phyloP scores from a whole-genome alignment of 2,329 filamentous ascomycete species.

The Ophiostoma quercus region DNA sequence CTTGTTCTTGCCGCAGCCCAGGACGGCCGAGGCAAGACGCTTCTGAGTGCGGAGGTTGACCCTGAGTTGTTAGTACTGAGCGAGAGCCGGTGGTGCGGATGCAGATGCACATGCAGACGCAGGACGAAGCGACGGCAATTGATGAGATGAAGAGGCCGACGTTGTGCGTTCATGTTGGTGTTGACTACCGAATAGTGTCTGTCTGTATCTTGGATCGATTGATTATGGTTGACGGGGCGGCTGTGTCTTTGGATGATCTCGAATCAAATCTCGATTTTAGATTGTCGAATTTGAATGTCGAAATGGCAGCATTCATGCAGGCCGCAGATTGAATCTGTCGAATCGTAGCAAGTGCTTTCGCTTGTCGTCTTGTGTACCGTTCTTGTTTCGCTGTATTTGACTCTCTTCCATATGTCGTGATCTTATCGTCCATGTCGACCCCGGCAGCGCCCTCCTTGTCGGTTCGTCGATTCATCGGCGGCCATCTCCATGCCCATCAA shows the following conservation, averaged over 20 bases:
- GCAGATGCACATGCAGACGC: background rate
- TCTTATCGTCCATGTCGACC: background rate
- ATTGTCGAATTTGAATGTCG: background rate
- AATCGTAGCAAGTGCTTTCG: too few relatives aligned
- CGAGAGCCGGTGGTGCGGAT: background rate
- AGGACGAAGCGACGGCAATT: background rate
- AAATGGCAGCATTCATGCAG: background rate
- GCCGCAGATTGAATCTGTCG: background rate
- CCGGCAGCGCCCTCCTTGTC: conserved; percentile 9
- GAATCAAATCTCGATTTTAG: background rate
- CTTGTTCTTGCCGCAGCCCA: conserved; percentile 99
- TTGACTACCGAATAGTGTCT: background rate
- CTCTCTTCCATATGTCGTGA: background rate
- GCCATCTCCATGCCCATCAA: conserved; percentile 19
- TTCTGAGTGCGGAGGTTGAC: conserved; percentile 99
- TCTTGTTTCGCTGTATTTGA: too few relatives aligned
- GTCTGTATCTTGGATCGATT: background rate
- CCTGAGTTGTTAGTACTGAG: conserved; percentile 50
- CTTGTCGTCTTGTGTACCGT: too few relatives aligned
- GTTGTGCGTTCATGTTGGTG: background rate
- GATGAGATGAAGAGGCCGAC: background rate
- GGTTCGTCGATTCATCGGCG: conserved; percentile 7
- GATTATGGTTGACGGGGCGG: background rate
- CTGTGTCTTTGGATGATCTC: background rate
- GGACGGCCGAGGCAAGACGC: conserved; percentile 97